Conservation (phyloP, 2,329 filamentous ascomycete species). For the Epichloe festucae region DNA sequence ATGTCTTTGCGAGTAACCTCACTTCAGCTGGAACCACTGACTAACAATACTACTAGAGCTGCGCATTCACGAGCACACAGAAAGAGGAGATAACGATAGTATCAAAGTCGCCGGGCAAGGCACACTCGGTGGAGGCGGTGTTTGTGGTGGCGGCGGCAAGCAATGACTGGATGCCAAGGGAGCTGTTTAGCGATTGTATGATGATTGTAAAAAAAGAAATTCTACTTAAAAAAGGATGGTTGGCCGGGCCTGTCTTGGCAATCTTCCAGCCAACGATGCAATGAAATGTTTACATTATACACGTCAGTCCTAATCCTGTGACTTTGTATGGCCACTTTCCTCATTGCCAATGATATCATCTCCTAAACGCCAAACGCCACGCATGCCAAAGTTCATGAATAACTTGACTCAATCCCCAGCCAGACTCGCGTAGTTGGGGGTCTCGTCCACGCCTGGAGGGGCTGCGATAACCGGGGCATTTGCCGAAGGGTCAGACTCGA, state of each 20-base stretch:
- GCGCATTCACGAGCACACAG: constrained; percentile 80
- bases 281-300: neutral
- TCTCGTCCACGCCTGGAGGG: constrained; percentile 65
- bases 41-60: constrained; percentile 43
- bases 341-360: neutral
- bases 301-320: constrained; percentile 2
- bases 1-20: neutral
- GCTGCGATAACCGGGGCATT: constrained; percentile 43
- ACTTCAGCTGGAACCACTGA: neutral
- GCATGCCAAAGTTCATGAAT: constrained; percentile 6
- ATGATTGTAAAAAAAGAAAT: constrained; percentile 9
- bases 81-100: constrained; percentile 85
- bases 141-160: constrained; percentile 10
- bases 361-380: constrained; percentile 19
- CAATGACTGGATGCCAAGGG: neutral
- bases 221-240: neutral
- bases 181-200: constrained; percentile 6
- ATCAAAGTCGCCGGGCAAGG: constrained; percentile 50
- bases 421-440: constrained; percentile 69
- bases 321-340: neutral
- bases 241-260: neutral
- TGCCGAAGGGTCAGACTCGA: constrained; percentile 18
- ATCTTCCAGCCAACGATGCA: constrained; percentile 3
- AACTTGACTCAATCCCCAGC: constrained; percentile 52
- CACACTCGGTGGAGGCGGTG: constrained; percentile 19